Evolutionary conservation across 2,329 filamentous ascomycete genomes (phyloP), one percentile per base, ranked within the genome.

Genomic region (Macrophomina phaseolina): DNA sequence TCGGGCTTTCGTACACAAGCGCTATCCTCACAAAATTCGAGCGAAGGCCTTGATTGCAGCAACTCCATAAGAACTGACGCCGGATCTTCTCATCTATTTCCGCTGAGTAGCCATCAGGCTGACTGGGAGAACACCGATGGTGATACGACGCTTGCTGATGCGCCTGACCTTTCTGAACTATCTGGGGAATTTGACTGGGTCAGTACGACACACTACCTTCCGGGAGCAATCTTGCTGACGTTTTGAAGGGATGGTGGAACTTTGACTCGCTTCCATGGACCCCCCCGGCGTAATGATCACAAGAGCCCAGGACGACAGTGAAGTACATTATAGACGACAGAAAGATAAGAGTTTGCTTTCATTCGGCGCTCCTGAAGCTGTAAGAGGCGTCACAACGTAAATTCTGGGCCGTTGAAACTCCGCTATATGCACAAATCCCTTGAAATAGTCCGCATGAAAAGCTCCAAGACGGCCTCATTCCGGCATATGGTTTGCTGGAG

Each of bases 221-320:
- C 30, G 34, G 28, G 36, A 53, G 11, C 14, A 53, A 16, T 6
- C 30, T 14, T 5, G 28, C 49, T 53, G 30, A 53, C 28, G 28
- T 16, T 12, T 16, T 7, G 30, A 53, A 53, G 49, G 49, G 49
- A 4, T 53, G 49, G 49, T 53, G 49, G 49, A 53, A 53, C n/a
- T 30, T 53, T 16, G 49, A 53, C 49, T 53, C 49, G 30, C 49
- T 53, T 53, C 49, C 49, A 11, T 53, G 49, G 49, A 53, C 30
- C 8, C 49, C 49, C 5, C 16, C 49, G 8, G 49, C n/a, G 36
- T 53, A 16, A 53, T 53, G 6, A 53, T 53, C 28, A 28, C 23
- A 23, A 23, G 23, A 23, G 23, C 23, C 23, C 23, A 23, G 23
- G 23, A 23, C 23, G 3, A 23, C 23, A 2, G 23, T 23, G 23